Base-by-base conservation (phyloP, 257 asterid genomes). In the Nicotiana paniculata region DNA sequence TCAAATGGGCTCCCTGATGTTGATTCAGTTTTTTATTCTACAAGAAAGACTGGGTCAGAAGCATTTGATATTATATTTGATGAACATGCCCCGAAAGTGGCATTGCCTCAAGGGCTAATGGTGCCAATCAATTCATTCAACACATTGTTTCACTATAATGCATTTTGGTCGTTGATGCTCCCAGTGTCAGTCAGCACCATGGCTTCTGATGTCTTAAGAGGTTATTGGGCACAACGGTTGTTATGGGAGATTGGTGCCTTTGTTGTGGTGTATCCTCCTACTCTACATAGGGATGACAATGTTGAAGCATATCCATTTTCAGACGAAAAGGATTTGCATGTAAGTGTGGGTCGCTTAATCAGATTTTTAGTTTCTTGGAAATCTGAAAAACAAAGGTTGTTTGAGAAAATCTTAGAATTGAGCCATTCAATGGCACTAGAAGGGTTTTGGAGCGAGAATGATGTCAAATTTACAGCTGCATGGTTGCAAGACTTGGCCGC, bases 401-500 rank as follows among this genome's bases (percentile, higher is more conserved):
- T 93, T 64, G 99, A 94, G 87, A 96, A 96, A 81, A 87, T 91
- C 69, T 85, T 96, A 86, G 97, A 96, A 75, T 86, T 96, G 88
- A 96, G 98, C 69, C 91, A 93, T 80, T 89, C 89, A 15, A 96
- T 96, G 97, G 97, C 97, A 16, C 95, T 93, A 86, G 97, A 96
- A 86, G 98, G 98, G 5, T 96, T 94, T 87, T 96, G 99, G 98
- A 89, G 92, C 0, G 99, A 94, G 79, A 94, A 84, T 84, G 97
- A 93, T 18, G 91, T 94, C 87, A 89, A 89, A 83, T 93, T 94
- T 57, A 94, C 97, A 9, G 94, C 97, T 7, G 99, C 97, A 11
- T 96, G 99, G 99, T 95, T 96, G 82, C 99, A 96, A 81, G 98
- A 96, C 87, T 82, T 96, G 89, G 92, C 93, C 43, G 93, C 97